Evolutionary conservation across 208 protist genomes (phyloP).

Genomic region (Trypanosoma theileri): DNA sequence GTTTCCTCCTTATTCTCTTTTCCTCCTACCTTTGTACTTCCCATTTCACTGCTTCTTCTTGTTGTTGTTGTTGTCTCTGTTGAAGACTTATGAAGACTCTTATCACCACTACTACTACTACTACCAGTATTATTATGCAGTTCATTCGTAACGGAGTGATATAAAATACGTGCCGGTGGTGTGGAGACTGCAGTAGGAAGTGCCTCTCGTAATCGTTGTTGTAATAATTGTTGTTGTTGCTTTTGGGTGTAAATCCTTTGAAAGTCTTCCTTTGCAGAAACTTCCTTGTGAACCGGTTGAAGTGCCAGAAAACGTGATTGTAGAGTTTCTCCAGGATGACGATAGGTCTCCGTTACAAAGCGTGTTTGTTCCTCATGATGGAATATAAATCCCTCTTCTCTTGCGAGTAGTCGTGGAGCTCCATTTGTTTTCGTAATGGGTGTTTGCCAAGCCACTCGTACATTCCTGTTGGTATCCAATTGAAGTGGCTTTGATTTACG

Average conservation of each 20-base stretch:
- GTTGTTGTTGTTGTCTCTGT: slow-evolving; percentile 1
- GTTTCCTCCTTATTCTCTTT: neutral
- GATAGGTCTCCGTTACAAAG: slow-evolving; percentile 80
- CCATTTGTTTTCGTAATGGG: slow-evolving; percentile 18
- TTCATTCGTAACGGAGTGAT: slow-evolving; percentile 50
- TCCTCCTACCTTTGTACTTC: neutral
- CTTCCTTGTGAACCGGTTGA: slow-evolving; percentile 71
- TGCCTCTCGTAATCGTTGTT: too few relatives aligned
- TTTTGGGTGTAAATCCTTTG: slow-evolving; percentile 16
- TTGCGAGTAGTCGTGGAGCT: slow-evolving; percentile 54
- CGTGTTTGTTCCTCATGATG: slow-evolving; percentile 51
- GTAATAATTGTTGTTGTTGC: neutral
- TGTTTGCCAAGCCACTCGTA: slow-evolving; percentile 80
- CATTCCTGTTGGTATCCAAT: slow-evolving; percentile 58
- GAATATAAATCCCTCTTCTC: slow-evolving; percentile 77
- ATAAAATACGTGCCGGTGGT: slow-evolving; percentile 37
- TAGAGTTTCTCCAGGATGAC: slow-evolving; percentile 65
- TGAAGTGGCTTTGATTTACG: slow-evolving; percentile 70
- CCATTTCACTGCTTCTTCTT: neutral
- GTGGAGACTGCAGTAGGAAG: slow-evolving; percentile 5
- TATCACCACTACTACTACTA: neutral
- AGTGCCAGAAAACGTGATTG: slow-evolving; percentile 69
- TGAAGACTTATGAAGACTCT: neutral
- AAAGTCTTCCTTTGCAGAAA: slow-evolving; percentile 40
- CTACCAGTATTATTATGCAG: slow-evolving; percentile 1